Conservation (phyloP, 1,139 yeast genomes). For the Schwanniomyces etchellsii region DNA sequence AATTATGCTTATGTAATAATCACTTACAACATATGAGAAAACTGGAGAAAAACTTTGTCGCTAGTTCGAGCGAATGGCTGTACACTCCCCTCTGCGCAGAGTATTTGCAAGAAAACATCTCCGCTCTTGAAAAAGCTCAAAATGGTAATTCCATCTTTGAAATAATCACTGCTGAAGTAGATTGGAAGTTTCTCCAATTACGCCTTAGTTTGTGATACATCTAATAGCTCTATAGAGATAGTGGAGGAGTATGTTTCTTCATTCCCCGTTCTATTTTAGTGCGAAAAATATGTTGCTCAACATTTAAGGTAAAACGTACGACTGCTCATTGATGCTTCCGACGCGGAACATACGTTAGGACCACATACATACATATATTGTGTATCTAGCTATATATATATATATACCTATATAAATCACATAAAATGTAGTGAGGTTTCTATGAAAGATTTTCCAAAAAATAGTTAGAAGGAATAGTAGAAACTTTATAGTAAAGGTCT, state of each 20-base stretch:
- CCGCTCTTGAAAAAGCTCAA: background rate
- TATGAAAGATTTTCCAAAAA: too few relatives aligned
- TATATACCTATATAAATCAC: slow-evolving; percentile 5
- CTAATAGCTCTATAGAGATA: background rate
- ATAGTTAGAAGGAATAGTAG: too few relatives aligned
- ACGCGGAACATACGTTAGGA: slow-evolving; percentile 6
- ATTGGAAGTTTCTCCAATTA: background rate
- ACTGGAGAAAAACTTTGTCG: too few relatives aligned
- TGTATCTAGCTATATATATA: slow-evolving; percentile 1
- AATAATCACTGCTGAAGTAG: background rate
- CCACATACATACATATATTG: slow-evolving; percentile 1
- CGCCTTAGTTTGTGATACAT: background rate
- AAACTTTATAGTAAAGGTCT: background rate
- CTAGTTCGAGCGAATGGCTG: too few relatives aligned
- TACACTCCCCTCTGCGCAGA: slow-evolving; percentile 1
- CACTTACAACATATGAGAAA: too few relatives aligned
- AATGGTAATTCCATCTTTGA: background rate
- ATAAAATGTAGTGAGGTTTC: too few relatives aligned
- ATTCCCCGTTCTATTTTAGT: background rate
- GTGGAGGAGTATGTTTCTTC: background rate
- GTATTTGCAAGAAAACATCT: background rate
- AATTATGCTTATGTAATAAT: too few relatives aligned
- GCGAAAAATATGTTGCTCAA: slow-evolving; percentile 2
- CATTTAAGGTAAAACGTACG: slow-evolving; percentile 2
- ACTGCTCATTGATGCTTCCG: slow-evolving; percentile 5